Evolutionary conservation across 2,329 filamentous ascomycete species (phyloP), one percentile per base, ranked within the genome.

Genomic region (Colletotrichum higginsianum): DNA sequence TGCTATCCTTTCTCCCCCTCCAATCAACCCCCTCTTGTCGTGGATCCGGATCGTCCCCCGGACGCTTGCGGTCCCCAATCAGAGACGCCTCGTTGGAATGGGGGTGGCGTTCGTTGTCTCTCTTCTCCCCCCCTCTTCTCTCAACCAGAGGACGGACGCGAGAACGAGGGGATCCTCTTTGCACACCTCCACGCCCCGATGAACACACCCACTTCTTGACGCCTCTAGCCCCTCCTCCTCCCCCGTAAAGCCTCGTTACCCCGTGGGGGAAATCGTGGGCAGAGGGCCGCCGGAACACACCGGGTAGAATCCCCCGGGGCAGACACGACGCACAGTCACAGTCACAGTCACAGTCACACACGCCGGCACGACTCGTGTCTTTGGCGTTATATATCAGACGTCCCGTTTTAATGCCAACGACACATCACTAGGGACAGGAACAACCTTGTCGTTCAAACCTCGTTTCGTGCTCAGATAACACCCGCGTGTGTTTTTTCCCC

Each of bases 41-140:
- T 64, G 68, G 65, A 64, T 60, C 58, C 46, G 53, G 47, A 61
- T 35, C 35, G 30, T 35, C 42, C 26, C 21, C 12, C 56, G 52
- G 1, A 44, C 40, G 38, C 16, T 53, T 21, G 47, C 65, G 62
- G 68, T 9, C 65, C 68, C 68, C 68, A 71, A 60, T 68, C 58
- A 30, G 30, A 30, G 5, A 68, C 21, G 58, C 50, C 44, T 52
- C 57, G 56, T 42, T 23, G 35, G 23, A 44, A 16, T 57, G 57
- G 9, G n/a, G 15, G 21, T 44, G 42, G 58, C 40, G 47, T 62
- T 52, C 46, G 21, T 58, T 15, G 53, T 30, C 26, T 26, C 26
- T 26, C 26, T 26, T 26, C 26, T 26, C 4, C 26, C 4, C 26
- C 26, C 26, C 26, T 26, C 63, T 40, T 38, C 40, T 47, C 21